Conservation (phyloP, 352 stramenopile species). For the Pythium oligandrum region DNA sequence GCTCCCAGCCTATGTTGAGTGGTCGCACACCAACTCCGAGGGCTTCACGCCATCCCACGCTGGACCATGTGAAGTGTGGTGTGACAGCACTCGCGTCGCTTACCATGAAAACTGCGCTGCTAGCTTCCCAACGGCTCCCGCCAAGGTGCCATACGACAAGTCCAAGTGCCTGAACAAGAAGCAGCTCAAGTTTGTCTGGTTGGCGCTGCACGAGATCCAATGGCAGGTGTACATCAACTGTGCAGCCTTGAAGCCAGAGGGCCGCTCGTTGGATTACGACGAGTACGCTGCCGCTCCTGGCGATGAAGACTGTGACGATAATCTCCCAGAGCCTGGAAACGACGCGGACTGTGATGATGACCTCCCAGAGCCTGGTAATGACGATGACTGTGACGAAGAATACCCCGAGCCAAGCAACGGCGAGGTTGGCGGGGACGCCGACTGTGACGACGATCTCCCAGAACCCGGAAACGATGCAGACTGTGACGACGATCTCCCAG, state of each 20-base stretch:
- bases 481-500: slow-evolving; percentile 2
- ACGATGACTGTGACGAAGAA: slow-evolving; percentile 5
- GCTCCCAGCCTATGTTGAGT: slow-evolving; percentile 20
- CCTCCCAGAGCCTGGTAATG: background rate
- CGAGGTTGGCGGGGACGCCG: slow-evolving; percentile 4
- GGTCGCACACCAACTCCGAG: slow-evolving; percentile 2
- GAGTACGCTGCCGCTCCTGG: background rate
- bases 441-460: background rate
- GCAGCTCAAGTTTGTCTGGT: slow-evolving; percentile 20
- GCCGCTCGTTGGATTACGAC: slow-evolving; percentile 1
- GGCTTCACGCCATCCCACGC: slow-evolving; percentile 19
- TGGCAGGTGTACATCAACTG: slow-evolving; percentile 36
- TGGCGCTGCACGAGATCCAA: slow-evolving; percentile 22
- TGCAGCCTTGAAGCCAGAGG: slow-evolving; percentile 12
- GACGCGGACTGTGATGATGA: slow-evolving; percentile 9
- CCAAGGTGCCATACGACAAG: slow-evolving; percentile 21
- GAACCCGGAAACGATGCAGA: background rate
- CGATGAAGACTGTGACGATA: background rate
- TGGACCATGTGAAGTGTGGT: slow-evolving; percentile 32
- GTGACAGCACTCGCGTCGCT: slow-evolving; percentile 24
- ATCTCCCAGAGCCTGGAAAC: background rate
- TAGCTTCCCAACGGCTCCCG: slow-evolving; percentile 13
- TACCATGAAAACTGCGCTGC: slow-evolving; percentile 22
- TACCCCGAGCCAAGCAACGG: background rate
- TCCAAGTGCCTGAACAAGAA: slow-evolving; percentile 21